A percentile compares a stretch with the other conserved stretches of the same genome.
Conservation (phyloP, 2,329 filamentous ascomycete genomes). For the Alternaria dauci region DNA sequence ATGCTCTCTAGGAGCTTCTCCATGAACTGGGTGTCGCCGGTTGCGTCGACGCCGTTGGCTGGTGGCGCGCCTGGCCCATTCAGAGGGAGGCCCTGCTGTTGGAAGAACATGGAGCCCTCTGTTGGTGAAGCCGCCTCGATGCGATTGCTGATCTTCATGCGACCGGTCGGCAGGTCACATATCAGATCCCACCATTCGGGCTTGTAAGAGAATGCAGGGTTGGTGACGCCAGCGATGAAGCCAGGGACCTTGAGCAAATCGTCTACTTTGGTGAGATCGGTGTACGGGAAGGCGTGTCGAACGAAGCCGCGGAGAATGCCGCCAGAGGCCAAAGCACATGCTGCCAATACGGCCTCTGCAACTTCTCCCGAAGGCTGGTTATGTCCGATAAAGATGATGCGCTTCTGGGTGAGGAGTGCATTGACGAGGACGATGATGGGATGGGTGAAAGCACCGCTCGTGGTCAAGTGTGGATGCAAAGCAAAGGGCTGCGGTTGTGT, state of each 20-base stretch:
- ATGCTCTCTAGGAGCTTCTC: conserved; percentile 84
- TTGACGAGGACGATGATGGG: conserved; percentile 95
- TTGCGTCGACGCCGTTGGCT: conserved; percentile 66
- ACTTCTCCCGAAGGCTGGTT: conserved; percentile 95
- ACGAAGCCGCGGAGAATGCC: conserved; percentile 94
- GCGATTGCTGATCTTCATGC: conserved; percentile 91
- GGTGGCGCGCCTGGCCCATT: conserved; percentile 31
- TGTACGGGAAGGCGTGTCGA: conserved; percentile 96
- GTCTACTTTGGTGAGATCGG: conserved; percentile 96
- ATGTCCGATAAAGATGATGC: conserved; percentile 94
- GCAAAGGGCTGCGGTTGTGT: conserved; percentile 84
- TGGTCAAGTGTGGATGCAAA: conserved; percentile 90
- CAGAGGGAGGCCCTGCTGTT: conserved; percentile 66
- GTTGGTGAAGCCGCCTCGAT: conserved; percentile 83
- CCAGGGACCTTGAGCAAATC: conserved; percentile 94
- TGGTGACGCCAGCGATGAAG: conserved; percentile 97
- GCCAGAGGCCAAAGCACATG: conserved; percentile 90
- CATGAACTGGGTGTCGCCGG: conserved; percentile 90
- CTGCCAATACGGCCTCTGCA: conserved; percentile 96
- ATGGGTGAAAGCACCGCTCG: conserved; percentile 86
- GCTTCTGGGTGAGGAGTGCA: conserved; percentile 93
- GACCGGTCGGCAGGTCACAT: conserved; percentile 89
- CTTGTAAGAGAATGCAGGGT: conserved; percentile 93
- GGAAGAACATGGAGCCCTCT: conserved; percentile 87
- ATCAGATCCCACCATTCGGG: conserved; percentile 98